Conservation (phyloP, 169 alveolate species). For the Cryptosporidium viatorum region DNA sequence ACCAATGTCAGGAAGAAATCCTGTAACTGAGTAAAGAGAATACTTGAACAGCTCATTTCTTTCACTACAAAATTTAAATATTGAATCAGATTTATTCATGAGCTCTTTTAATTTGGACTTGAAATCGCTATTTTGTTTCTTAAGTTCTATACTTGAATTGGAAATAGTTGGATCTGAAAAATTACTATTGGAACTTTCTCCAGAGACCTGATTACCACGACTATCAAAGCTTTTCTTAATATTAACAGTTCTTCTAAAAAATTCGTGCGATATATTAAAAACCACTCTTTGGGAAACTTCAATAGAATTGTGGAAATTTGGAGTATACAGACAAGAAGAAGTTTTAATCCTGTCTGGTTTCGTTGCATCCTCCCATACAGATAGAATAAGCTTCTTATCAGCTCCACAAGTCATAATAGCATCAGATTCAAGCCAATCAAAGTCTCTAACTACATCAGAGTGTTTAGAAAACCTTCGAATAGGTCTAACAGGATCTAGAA, state of each 20-base stretch:
- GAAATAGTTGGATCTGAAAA: not conserved
- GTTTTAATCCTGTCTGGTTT: not conserved
- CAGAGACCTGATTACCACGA: not conserved
- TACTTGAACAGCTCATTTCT: conserved; percentile 18
- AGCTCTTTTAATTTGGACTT: not conserved
- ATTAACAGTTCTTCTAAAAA: not conserved
- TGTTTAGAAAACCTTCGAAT: conserved; percentile 43
- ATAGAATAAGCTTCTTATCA: conserved; percentile 45
- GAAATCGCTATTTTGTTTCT: not conserved
- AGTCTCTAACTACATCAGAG: conserved; percentile 67
- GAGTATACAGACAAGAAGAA: conserved; percentile 6
- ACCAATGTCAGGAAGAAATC: conserved; percentile 70
- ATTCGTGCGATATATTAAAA: conserved; percentile 40
- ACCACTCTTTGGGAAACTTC: conserved; percentile 34
- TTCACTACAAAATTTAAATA: conserved; percentile 51
- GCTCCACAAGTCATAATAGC: conserved; percentile 55
- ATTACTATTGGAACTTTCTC: not conserved
- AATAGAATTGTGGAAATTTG: not conserved
- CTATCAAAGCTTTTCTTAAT: not conserved
- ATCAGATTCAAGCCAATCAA: conserved; percentile 72
- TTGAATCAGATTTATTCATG: conserved; percentile 3
- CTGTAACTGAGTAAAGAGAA: conserved; percentile 50
- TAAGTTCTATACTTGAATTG: not conserved
- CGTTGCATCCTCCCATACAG: conserved; percentile 34
- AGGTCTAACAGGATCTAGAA: conserved; percentile 46